Base-by-base conservation (phyloP, 208 protist species). In the Leishmania gerbilli region DNA sequence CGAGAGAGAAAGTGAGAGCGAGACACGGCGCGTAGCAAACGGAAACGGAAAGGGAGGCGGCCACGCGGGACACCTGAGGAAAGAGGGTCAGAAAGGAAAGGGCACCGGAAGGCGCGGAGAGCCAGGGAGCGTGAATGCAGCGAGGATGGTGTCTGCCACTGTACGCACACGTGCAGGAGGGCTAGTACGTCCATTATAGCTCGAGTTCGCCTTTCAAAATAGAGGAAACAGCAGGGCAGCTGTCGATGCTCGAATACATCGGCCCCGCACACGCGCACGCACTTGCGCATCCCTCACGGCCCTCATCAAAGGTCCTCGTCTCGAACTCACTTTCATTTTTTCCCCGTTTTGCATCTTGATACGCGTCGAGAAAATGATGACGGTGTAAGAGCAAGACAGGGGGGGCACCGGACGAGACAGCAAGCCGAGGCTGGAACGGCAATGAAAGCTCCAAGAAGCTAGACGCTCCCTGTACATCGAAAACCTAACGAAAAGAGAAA, bases 401-500 rank as follows among this genome's bases (percentile, higher is more conserved):
- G 37, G 37, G 51, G 31, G 4, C 69, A 53, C 27, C 69, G 27
- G 45, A 51, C 24, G 3, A 55, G 6, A 7, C n/a, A 64, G 31
- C 72, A 77, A 62, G n/a, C 51, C 6, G 51, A 77, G n/a, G 21
- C n/a, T 8, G 15, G 40, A 17, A 64, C 2, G 72, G n/a, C 31
- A 60, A 77, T 77, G 34, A 37, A 77, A 45, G 15, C 24, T 4
- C 21, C 27, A 55, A 55, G 45, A 55, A 37, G 45, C 69, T 51
- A 27, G 17, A n/a, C 27, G 27, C 27, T 55, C 31, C 69, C 40
- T 74, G 74, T 77, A 75, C 51, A 55, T 56, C 24, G 49, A 68
- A 67, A 34, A 81, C 81, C 21, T 31, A 68, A 79, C 42, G 55
- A 78, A 81, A 37, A 49, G 53, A 71, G 40, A 72, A 27, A 72